Evolutionary conservation across 768 basidiomycete species (phyloP), one percentile per base, ranked within the genome.

Genomic region (Mycena pura): DNA sequence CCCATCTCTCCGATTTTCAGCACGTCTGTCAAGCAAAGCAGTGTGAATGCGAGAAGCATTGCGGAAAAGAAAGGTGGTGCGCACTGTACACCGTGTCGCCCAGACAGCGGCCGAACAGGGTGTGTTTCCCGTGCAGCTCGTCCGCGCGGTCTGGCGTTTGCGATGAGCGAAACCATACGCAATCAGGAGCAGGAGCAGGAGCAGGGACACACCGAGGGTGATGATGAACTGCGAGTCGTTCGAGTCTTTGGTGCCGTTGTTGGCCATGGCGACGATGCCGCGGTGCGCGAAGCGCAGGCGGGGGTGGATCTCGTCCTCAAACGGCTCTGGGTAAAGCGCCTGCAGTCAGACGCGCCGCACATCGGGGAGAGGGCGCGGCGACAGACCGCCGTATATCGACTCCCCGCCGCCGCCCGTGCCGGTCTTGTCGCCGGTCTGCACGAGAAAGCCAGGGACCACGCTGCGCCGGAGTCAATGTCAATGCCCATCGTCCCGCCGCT

Each of bases 151-250:
- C 94, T 94, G 57, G 28, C 28, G 29, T 34, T 38, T 31, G 14
- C 46, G 57, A 17, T 54, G 36, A 8, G 53, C 34, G 31, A 27
- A 55, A n/a, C n/a, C n/a, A n/a, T n/a, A n/a, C n/a, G n/a, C n/a
- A n/a, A n/a, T n/a, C n/a, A n/a, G n/a, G n/a, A n/a, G n/a, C n/a
- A n/a, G n/a, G n/a, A 62, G 51, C 49, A 11, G 21, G 10, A 53
- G 8, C n/a, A n/a, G n/a, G n/a, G 14, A 25, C 73, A 48, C 64
- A 93, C 95, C 91, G 0, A 99, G 86, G 0, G 97, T 99, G 48
- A 99, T 89, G 72, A 98, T 90, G 76, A 95, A 99, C 73, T 99
- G 96, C 0, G 94, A 96, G 53, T 93, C 91, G 66, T 99, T 99
- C 4, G 92, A 87, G 70, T 96, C 84, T 74, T 91, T 93, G 27